These are phyloP conservation scores for Fusarium mangiferae DNA, from an alignment of 2,329 filamentous ascomycete species.

Conservation along the genomic window DNA sequence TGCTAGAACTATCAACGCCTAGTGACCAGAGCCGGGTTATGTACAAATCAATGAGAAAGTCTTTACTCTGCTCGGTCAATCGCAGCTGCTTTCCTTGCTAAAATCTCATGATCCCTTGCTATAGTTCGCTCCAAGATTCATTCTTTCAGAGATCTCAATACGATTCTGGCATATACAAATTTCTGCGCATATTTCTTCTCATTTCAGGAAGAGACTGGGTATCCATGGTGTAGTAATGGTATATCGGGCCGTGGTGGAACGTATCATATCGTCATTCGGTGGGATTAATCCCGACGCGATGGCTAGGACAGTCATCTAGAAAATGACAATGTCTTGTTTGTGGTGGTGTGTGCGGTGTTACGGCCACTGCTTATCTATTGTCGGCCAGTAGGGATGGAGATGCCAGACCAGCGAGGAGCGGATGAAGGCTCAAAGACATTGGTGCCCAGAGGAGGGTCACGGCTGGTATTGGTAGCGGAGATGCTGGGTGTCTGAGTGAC, in stretches of 20 bases:
- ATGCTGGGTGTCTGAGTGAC: constrained; percentile 1
- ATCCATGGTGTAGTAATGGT: neutral
- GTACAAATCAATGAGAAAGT: neutral
- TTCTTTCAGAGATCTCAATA: neutral
- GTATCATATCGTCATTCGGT: neutral
- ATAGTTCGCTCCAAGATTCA: neutral
- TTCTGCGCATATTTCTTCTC: neutral
- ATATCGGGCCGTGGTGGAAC: neutral
- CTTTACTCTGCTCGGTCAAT: neutral
- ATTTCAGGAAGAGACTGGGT: neutral
- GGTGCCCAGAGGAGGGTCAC: constrained; percentile 38
- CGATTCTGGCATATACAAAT: neutral
- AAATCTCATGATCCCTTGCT: neutral
- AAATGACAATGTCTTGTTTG: neutral
- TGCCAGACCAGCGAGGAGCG: constrained; percentile 38
- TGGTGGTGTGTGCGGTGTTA: neutral
- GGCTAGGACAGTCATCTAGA: neutral
- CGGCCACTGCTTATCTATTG: neutral
- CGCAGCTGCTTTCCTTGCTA: neutral
- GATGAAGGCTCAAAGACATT: constrained; percentile 33
- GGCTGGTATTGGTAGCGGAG: constrained; percentile 10
- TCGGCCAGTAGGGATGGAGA: constrained; percentile 10
- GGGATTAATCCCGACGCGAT: neutral
- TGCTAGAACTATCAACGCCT: neutral
- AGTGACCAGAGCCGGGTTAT: neutral